phyloP scores from a whole-genome alignment of 2,329 filamentous ascomycete genomes.

The Scorias spongiosa region DNA sequence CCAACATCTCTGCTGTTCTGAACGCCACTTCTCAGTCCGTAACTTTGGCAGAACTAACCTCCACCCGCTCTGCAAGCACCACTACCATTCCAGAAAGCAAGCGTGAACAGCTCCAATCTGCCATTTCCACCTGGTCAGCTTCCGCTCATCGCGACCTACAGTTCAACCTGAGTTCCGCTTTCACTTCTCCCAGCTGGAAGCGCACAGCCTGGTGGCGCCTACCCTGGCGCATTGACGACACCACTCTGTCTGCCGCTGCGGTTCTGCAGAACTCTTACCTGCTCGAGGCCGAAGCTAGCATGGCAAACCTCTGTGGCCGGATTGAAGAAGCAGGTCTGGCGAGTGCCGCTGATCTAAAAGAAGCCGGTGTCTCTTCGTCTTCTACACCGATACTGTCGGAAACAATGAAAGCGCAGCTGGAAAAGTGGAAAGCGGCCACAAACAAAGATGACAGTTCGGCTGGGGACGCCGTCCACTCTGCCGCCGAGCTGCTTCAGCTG shows the following conservation, averaged over 20 bases:
- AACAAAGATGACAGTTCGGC: slow-evolving; percentile 3
- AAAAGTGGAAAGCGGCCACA: background rate
- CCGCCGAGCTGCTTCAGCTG: slow-evolving; percentile 15
- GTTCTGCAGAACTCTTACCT: slow-evolving; percentile 67
- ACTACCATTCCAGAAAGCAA: slow-evolving; percentile 25
- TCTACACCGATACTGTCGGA: slow-evolving; percentile 1
- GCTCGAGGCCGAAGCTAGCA: slow-evolving; percentile 57
- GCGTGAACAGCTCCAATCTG: slow-evolving; percentile 37
- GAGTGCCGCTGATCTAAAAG: slow-evolving; percentile 11
- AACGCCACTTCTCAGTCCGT: slow-evolving; percentile 38
- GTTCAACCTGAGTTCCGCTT: slow-evolving; percentile 61
- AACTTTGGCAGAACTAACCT: slow-evolving; percentile 30
- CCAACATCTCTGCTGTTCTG: slow-evolving; percentile 53
- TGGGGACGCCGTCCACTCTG: slow-evolving; percentile 7
- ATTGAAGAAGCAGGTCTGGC: slow-evolving; percentile 49
- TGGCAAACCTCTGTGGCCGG: slow-evolving; percentile 70
- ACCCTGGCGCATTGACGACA: slow-evolving; percentile 88
- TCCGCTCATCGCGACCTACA: slow-evolving; percentile 71
- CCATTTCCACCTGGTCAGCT: slow-evolving; percentile 60
- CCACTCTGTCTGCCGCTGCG: slow-evolving; percentile 66
- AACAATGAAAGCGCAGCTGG: slow-evolving; percentile 3
- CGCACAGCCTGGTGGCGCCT: slow-evolving; percentile 87
- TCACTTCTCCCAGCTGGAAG: slow-evolving; percentile 61
- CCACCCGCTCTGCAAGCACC: slow-evolving; percentile 15
- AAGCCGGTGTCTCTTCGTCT: background rate